Conservation (phyloP, 768 basidiomycete species). For the Ramaria sp. region DNA sequence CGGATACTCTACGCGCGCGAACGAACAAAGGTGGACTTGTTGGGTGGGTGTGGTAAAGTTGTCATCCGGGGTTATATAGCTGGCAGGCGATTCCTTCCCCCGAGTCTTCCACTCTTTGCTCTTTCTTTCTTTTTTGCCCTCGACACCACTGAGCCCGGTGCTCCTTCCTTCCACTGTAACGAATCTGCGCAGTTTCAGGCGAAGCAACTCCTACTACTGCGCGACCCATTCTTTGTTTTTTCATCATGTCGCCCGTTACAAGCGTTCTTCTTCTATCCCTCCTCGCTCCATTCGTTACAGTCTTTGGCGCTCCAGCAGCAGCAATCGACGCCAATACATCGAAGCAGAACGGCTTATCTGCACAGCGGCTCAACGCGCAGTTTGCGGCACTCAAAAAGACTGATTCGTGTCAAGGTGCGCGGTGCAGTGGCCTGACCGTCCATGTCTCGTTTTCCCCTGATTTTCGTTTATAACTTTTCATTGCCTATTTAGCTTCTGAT, state of each 20-base stretch:
- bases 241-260: slow-evolving; percentile 14
- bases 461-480: background rate
- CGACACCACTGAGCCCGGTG: no score
- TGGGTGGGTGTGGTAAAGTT: no score
- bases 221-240: no score
- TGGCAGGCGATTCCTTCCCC: no score
- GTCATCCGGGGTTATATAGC: no score
- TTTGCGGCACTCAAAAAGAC: slow-evolving; percentile 29
- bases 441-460: background rate
- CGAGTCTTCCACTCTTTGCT: no score
- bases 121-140: no score
- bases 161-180: no score
- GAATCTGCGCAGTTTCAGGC: no score
- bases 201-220: no score
- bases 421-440: background rate
- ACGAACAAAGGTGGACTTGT: no score
- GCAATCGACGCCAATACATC: slow-evolving; percentile 31
- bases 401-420: slow-evolving; percentile 36
- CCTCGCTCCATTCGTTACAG: slow-evolving; percentile 21
- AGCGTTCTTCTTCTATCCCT: slow-evolving; percentile 18
- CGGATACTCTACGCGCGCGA: no score
- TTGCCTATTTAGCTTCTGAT: slow-evolving; percentile 20
- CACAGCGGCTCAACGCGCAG: slow-evolving; percentile 39
- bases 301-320: slow-evolving; percentile 21
- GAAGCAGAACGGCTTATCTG: slow-evolving; percentile 35